These are phyloP conservation scores for Aspergillus novofumigatus DNA, from an alignment of 2,329 filamentous ascomycete species.

Conservation along the genomic window DNA sequence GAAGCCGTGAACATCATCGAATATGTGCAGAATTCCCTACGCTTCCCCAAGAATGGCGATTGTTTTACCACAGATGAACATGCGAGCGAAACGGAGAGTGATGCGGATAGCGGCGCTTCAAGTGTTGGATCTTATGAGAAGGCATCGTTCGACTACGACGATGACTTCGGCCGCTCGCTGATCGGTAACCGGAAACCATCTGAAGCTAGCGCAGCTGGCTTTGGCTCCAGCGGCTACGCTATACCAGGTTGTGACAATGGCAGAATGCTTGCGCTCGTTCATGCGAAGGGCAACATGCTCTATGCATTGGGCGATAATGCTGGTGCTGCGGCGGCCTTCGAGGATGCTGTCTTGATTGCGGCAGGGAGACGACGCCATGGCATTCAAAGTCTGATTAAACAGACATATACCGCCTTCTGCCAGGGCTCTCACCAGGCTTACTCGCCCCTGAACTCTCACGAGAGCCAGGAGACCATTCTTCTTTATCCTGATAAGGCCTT, in stretches of 20 bases:
- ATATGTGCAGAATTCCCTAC: slow-evolving; percentile 72
- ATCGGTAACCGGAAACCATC: slow-evolving; percentile 23
- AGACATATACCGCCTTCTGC: slow-evolving; percentile 68
- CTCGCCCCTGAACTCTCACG: slow-evolving; percentile 30
- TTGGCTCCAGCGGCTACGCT: slow-evolving; percentile 76
- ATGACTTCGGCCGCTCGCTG: slow-evolving; percentile 30
- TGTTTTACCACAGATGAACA: slow-evolving; percentile 49
- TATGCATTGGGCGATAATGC: slow-evolving; percentile 82
- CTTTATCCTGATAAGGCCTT: slow-evolving; percentile 79
- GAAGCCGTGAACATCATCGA: slow-evolving; percentile 87
- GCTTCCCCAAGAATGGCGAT: slow-evolving; percentile 47
- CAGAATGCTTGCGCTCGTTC: slow-evolving; percentile 84
- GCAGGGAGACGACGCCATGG: slow-evolving; percentile 65
- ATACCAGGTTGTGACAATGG: slow-evolving; percentile 86
- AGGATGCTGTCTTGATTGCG: slow-evolving; percentile 89
- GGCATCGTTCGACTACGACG: slow-evolving; percentile 55
- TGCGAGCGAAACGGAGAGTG: slow-evolving; percentile 58
- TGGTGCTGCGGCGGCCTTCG: slow-evolving; percentile 81
- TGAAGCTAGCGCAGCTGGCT: slow-evolving; percentile 46
- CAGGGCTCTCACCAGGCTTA: slow-evolving; percentile 41
- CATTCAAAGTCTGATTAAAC: slow-evolving; percentile 73
- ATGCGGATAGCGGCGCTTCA: slow-evolving; percentile 51
- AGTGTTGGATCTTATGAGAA: slow-evolving; percentile 53
- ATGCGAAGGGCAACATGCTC: slow-evolving; percentile 98
- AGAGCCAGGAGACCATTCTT: slow-evolving; percentile 61